Percentiles rank a stretch among this genome's conserved stretches.
phyloP scores from a whole-genome alignment of 257 asterid species.

The Dorcoceras hygrometricum region DNA sequence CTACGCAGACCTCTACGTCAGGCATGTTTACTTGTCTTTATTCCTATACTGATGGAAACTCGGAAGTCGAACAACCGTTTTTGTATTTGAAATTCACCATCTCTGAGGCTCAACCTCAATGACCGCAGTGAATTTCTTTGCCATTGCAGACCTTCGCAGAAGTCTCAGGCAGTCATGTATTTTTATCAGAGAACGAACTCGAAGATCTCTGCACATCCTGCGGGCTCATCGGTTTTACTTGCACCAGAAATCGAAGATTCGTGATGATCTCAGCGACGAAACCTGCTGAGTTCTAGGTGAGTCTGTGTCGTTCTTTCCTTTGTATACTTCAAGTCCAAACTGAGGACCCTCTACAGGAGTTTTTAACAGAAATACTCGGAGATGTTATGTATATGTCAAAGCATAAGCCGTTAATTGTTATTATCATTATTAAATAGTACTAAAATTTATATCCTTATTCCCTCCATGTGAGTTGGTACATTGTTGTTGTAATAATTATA shows the following conservation, averaged over 20 bases:
- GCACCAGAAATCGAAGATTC: conserved; percentile 58
- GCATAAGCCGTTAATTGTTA: neutral
- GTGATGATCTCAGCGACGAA: conserved; percentile 76
- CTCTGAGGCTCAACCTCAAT: neutral
- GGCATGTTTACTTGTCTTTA: conserved; percentile 30
- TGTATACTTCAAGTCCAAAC: neutral
- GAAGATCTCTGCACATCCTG: conserved; percentile 69
- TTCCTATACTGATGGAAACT: too few species aligned
- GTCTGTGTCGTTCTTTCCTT: neutral
- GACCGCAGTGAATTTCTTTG: neutral
- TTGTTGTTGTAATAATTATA: too few species aligned
- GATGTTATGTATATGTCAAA: neutral
- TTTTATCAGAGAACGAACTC: conserved; percentile 60
- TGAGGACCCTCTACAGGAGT: neutral
- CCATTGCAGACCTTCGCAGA: conserved; percentile 54
- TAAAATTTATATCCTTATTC: too few species aligned
- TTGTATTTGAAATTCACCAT: neutral
- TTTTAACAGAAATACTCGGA: neutral
- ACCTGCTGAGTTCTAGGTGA: conserved; percentile 27
- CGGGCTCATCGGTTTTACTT: conserved; percentile 58
- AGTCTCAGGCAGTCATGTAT: conserved; percentile 58
- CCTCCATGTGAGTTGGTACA: too few species aligned
- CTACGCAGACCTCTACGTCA: conserved; percentile 51
- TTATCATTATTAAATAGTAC: too few species aligned
- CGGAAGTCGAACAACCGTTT: neutral